Base-by-base conservation (phyloP, 2,329 filamentous ascomycete genomes). In the Ciborinia camelliae region DNA sequence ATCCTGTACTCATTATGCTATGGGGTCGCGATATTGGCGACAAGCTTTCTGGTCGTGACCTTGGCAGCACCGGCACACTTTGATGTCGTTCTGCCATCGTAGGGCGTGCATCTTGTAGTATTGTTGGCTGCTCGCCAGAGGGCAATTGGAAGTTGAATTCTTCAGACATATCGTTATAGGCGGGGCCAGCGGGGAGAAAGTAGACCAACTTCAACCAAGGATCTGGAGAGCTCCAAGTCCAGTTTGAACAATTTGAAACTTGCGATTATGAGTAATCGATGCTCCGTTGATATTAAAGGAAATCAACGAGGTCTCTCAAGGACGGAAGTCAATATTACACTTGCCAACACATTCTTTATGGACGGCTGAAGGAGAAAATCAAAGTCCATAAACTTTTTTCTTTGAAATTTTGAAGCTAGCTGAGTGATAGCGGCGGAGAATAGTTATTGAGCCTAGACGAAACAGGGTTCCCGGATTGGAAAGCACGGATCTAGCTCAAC, bases 1-100 rank as follows among this genome's bases (percentile, higher is more conserved):
- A 68, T 39, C 43, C 65, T 52, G 62, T 65, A 47, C 65, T 68
- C 55, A 65, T 52, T 37, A 68, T 66, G 58, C 66, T 68, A 41
- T 53, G 48, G 20, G 62, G 62, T 41, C 62, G 54, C 7, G 45
- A 59, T 15, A 12, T 20, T 51, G 62, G 37, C 15, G 41, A 32
- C 26, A 48, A 30, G 48, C 61, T 63, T 45, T 63, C 61, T 18
- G 43, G 30, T 14, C 45, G 61, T 15, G 39, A 50, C 14, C 20
- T 41, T 32, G 52, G 23, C 35, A 7, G 41, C 7, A 58, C 32
- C 6, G 61, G 61, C 7, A 61, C 47, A 35, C 62, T 60, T 37
- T 61, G 62, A 37, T 61, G 54, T 43, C 67, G 53, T 30, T 66
- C 67, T 60, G 64, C 48, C 65, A 68, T 67, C 7, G 58, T 35